Conservation (phyloP, 345 rosid genomes). For the Pistacia vera region DNA sequence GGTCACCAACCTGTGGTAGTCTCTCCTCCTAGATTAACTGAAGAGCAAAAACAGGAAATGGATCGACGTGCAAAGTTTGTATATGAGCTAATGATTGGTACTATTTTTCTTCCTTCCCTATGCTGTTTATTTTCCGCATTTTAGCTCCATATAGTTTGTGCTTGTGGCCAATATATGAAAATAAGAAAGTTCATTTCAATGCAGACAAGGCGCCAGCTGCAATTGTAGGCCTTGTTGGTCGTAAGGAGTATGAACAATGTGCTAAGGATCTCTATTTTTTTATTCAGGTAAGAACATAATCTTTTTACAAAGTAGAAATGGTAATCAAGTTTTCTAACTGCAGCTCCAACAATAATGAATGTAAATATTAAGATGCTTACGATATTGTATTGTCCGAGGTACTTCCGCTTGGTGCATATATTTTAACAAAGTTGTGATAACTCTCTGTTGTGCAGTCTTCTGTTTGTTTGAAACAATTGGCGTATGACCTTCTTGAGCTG, state of each 20-base stretch:
- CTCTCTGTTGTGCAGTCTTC: conserved; percentile 57
- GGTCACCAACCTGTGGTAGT: conserved; percentile 34
- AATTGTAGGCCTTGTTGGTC: conserved; percentile 82
- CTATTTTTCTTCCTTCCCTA: conserved; percentile 6
- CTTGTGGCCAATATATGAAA: neutral
- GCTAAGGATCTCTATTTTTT: conserved; percentile 92
- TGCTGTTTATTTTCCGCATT: conserved; percentile 8
- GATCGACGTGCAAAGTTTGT: conserved; percentile 88
- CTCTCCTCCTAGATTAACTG: conserved; percentile 49
- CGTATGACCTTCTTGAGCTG: conserved; percentile 78
- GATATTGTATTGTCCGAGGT: neutral
- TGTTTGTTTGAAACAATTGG: conserved; percentile 76
- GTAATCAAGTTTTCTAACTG: neutral
- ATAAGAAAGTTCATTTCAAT: conserved; percentile 5
- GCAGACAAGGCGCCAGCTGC: conserved; percentile 91
- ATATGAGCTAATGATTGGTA: conserved; percentile 92
- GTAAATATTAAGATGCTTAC: neutral
- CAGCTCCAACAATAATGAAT: too few relatives aligned
- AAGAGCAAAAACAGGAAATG: conserved; percentile 72
- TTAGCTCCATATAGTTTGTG: neutral
- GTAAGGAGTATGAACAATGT: conserved; percentile 89
- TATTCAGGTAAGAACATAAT: conserved; percentile 66
- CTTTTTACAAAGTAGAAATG: neutral
- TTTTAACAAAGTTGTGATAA: neutral
- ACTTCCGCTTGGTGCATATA: neutral